Base-by-base conservation (phyloP, 75 land plant species). In the Adiantum capillusveneris region DNA sequence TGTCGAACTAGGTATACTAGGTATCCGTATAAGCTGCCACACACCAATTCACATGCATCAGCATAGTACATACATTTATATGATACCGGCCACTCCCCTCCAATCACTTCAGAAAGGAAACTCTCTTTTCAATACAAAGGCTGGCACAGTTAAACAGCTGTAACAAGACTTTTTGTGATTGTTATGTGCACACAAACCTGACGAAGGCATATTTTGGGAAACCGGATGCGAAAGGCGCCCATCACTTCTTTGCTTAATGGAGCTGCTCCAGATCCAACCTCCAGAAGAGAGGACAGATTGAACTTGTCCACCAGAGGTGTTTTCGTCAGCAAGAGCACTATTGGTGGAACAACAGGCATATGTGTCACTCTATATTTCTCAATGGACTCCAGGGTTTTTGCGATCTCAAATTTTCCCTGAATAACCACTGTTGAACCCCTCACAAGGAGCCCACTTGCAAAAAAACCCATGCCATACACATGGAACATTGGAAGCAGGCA, bases 401-500 rank as follows among this genome's bases (percentile, higher is more conserved):
- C 57, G 58, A 88, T 56, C 53, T 87, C 97, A 68, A 84, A 92
- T 57, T 61, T 82, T 13, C 84, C 64, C 25, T 84, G 68, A 18
- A 88, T 62, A 18, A 92, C 82, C 17, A 84, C 49, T 7, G 84
- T 82, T 7, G 70, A 66, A 12, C 97, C 94, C 12, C 68, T 49
- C 0, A 65, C 75, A 3, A 82, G 70, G 44, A 73, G 43, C 27
- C 71, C 78, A 44, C 68, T 56, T 2, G 72, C 80, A 60, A 92
- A 73, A 30, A 63, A 67, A 0, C 62, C 84, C 30, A 92, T 73
- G 19, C 97, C 97, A 76, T 79, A 92, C 55, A 92, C 70, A 70
- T 92, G 97, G 56, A 84, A 92, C 88, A 92, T 84, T 5, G 97
- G 97, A 3, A 92, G 75, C 36, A 79, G 75, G 59, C 90, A 80